Evolutionary conservation across 495 filamentous ascomycete species (phyloP).

Genomic region (Tuber brumale): DNA sequence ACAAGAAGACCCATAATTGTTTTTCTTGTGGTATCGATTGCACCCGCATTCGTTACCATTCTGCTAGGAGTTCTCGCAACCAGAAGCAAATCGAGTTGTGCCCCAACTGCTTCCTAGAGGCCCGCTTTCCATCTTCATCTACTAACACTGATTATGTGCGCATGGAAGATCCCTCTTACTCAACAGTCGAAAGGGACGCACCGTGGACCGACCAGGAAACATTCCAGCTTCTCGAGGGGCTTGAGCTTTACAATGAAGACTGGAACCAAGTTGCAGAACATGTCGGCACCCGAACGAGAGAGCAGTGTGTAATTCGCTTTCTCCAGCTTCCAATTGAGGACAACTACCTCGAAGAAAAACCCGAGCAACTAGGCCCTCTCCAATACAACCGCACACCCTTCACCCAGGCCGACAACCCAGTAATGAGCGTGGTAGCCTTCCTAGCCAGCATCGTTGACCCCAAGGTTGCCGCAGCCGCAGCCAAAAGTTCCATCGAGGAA

Average conservation of each 20-base stretch:
- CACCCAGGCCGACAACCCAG: constrained; percentile 83
- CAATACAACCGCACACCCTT: constrained; percentile 73
- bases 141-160: constrained; percentile 64
- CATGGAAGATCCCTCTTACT: constrained; percentile 76
- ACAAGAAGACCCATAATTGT: constrained; percentile 69
- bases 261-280: constrained; percentile 89
- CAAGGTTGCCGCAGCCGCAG: constrained; percentile 77
- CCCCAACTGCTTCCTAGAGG: constrained; percentile 79
- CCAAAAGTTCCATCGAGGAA: constrained; percentile 73
- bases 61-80: constrained; percentile 55
- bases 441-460: constrained; percentile 83
- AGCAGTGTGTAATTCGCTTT: constrained; percentile 96
- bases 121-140: constrained; percentile 67
- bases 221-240: constrained; percentile 73
- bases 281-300: constrained; percentile 82
- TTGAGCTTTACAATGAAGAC: constrained; percentile 89
- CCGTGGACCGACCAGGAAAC: constrained; percentile 87
- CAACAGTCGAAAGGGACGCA: constrained; percentile 67
- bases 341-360: constrained; percentile 74
- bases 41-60: constrained; percentile 85
- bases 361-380: constrained; percentile 53
- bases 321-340: constrained; percentile 85
- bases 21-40: constrained; percentile 88
- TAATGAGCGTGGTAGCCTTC: constrained; percentile 90
- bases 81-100: constrained; percentile 54